These are phyloP conservation scores for Pseudogymnoascus sp. DNA, from an alignment of 2,329 filamentous ascomycete species.

Conservation along the genomic window DNA sequence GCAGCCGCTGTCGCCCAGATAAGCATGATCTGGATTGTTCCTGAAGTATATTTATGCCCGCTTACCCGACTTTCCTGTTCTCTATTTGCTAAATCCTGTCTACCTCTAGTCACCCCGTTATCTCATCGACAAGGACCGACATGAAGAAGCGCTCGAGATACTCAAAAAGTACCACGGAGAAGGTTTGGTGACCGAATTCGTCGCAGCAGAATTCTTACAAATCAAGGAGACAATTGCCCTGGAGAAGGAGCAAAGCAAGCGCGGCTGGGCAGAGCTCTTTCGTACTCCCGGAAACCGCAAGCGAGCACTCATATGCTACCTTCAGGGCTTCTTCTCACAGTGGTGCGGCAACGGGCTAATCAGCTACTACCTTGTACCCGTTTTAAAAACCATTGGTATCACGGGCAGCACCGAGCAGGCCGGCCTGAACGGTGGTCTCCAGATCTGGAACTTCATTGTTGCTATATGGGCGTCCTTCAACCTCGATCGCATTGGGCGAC, in stretches of 20 bases:
- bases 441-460: conserved; percentile 15
- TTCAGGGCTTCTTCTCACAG: conserved; percentile 20
- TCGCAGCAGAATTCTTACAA: conserved; percentile 25
- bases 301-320: conserved; percentile 19
- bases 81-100: background rate
- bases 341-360: conserved; percentile 23
- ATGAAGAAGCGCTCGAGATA: no score
- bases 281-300: conserved; percentile 20
- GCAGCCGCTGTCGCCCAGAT: conserved; percentile 39
- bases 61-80: no score
- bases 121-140: no score
- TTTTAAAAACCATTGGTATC: conserved; percentile 22
- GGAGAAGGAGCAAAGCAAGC: conserved; percentile 25
- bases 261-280: conserved; percentile 28
- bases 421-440: conserved; percentile 19
- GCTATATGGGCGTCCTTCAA: conserved; percentile 13
- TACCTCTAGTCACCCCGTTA: conserved; percentile 23
- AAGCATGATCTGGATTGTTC: background rate
- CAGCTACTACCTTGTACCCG: conserved; percentile 20
- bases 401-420: conserved; percentile 16
- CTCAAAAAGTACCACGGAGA: no score
- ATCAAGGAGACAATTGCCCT: conserved; percentile 31
- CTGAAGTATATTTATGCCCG: background rate
- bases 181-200: no score
- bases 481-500: conserved; percentile 18